Percentiles rank a stretch among this genome's conserved stretches.
Conservation (phyloP, 257 asterid species). For the Datura wrightii region DNA sequence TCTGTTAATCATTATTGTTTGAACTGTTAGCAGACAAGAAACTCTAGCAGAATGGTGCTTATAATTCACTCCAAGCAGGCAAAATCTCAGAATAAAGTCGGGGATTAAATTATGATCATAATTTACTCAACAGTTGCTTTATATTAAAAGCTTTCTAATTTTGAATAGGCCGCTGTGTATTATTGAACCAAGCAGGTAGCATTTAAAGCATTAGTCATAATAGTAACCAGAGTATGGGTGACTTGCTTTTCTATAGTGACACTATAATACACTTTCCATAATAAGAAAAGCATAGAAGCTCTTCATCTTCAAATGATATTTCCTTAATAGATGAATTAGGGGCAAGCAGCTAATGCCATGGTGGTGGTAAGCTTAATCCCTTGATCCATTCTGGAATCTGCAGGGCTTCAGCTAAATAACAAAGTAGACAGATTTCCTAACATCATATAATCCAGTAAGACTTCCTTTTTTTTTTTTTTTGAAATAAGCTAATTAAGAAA, state of each 20-base stretch:
- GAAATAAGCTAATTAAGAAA: neutral
- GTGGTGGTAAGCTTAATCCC: neutral
- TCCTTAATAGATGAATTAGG: neutral
- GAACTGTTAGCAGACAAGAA: slow-evolving; percentile 10
- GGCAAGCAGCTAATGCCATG: slow-evolving; percentile 15
- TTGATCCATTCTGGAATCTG: slow-evolving; percentile 8
- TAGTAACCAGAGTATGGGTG: neutral
- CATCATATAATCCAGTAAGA: neutral
- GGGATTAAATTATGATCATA: neutral
- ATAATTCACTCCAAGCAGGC: neutral
- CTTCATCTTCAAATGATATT: neutral
- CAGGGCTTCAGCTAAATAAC: neutral
- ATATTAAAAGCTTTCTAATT: neutral
- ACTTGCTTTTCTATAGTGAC: slow-evolving; percentile 25
- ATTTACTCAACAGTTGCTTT: neutral
- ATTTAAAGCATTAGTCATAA: neutral
- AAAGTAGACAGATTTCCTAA: neutral
- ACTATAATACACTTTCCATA: neutral
- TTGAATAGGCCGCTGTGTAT: neutral
- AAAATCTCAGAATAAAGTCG: neutral
- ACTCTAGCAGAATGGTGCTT: slow-evolving; percentile 8
- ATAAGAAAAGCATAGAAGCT: neutral
- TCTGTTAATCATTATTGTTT: slow-evolving; percentile 48
- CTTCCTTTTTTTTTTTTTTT: neutral
- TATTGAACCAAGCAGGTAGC: neutral